These are phyloP conservation scores for Cordyceps javanica DNA, from an alignment of 2,329 filamentous ascomycete genomes.

Conservation along the genomic window DNA sequence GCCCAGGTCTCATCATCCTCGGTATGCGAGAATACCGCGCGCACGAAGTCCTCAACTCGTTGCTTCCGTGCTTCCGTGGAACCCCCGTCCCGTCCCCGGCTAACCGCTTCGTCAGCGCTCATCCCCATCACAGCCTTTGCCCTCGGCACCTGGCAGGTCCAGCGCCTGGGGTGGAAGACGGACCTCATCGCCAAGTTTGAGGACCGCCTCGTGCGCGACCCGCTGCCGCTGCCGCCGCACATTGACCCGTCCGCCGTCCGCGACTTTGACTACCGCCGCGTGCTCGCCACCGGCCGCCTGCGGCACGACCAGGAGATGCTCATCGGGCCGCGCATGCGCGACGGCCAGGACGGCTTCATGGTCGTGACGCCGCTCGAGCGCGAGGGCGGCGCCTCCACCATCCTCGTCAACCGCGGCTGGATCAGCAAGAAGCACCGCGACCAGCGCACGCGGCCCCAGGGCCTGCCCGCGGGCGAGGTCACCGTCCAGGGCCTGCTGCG, in stretches of 20 bases:
- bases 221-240: slow-evolving; percentile 75
- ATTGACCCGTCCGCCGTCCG: slow-evolving; percentile 75
- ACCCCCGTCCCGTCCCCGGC: too few species aligned
- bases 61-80: too few species aligned
- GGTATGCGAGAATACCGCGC: too few species aligned
- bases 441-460: slow-evolving; percentile 58
- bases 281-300: slow-evolving; percentile 67
- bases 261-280: slow-evolving; percentile 88
- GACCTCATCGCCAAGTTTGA: slow-evolving; percentile 87
- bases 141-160: slow-evolving; percentile 92
- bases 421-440: slow-evolving; percentile 68
- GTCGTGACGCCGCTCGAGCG: slow-evolving; percentile 89
- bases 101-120: slow-evolving; percentile 46
- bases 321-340: slow-evolving; percentile 80
- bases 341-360: slow-evolving; percentile 84
- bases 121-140: slow-evolving; percentile 89
- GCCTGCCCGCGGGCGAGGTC: slow-evolving; percentile 64
- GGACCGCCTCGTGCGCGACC: slow-evolving; percentile 79
- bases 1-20: slow-evolving; percentile 72
- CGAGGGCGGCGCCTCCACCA: slow-evolving; percentile 53
- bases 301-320: slow-evolving; percentile 95
- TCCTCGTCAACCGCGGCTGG: slow-evolving; percentile 89
- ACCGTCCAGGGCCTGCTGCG: slow-evolving; percentile 77
- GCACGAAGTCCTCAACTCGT: too few species aligned
- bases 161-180: slow-evolving; percentile 89